A percentile compares a stretch with the other conserved stretches of the same genome.
Conservation (phyloP, 164 flowering plant genomes). For the Aristolochia fimbriata region DNA sequence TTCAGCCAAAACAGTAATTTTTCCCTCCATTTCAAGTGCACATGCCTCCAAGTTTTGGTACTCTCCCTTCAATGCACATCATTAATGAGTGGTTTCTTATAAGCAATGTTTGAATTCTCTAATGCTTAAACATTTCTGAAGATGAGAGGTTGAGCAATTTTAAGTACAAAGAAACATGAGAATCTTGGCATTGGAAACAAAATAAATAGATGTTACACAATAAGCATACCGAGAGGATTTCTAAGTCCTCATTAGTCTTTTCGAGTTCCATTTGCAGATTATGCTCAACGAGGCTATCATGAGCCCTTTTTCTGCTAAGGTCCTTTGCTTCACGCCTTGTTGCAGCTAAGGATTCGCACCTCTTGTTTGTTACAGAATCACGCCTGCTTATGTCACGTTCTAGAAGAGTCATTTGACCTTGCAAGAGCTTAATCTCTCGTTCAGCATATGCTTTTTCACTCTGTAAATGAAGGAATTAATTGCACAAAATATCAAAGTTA, state of each 20-base stretch:
- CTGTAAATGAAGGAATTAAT: slow-evolving; percentile 19
- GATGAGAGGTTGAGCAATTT: too few relatives aligned
- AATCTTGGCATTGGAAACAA: too few relatives aligned
- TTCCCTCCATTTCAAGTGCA: slow-evolving; percentile 81
- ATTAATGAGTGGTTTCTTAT: background rate
- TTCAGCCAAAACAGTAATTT: slow-evolving; percentile 74
- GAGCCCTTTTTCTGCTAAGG: slow-evolving; percentile 33
- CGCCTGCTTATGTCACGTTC: slow-evolving; percentile 75
- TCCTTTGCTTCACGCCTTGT: slow-evolving; percentile 38
- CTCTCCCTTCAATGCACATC: slow-evolving; percentile 32
- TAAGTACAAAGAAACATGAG: too few relatives aligned
- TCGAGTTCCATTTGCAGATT: slow-evolving; percentile 26
- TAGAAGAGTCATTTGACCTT: slow-evolving; percentile 61
- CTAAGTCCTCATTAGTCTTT: slow-evolving; percentile 7
- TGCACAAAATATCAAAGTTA: background rate
- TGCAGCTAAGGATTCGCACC: slow-evolving; percentile 56
- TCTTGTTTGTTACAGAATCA: slow-evolving; percentile 53
- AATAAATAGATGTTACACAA: background rate
- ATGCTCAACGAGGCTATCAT: slow-evolving; percentile 25
- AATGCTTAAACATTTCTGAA: too few relatives aligned
- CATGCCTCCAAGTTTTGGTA: slow-evolving; percentile 65
- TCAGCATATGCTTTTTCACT: slow-evolving; percentile 85
- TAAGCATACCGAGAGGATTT: slow-evolving; percentile 10
- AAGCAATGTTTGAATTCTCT: too few relatives aligned
- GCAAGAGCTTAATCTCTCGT: slow-evolving; percentile 62